Percentiles rank a stretch among this genome's conserved stretches.
Evolutionary conservation across 2,329 filamentous ascomycete species (phyloP).

Genomic region (Penicillium sp.): DNA sequence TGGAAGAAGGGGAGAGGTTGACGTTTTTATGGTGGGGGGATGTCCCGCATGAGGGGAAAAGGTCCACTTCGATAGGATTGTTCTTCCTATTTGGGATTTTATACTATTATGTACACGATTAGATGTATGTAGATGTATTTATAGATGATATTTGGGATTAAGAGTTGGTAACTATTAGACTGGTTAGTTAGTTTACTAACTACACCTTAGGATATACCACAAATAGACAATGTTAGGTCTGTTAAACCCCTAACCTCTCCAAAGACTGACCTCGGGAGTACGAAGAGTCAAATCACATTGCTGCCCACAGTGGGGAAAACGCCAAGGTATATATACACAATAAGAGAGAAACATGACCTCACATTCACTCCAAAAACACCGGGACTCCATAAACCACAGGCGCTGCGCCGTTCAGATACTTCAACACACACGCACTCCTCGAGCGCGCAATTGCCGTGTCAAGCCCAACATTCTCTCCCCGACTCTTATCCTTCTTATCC

Average conservation of each 20-base stretch:
- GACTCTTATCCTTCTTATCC: constrained; percentile 22
- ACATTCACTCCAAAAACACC: constrained; percentile 57
- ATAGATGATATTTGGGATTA: neutral
- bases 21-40: constrained; percentile 15
- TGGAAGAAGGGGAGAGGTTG: neutral
- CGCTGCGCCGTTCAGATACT: constrained; percentile 85
- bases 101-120: neutral
- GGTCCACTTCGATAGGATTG: constrained; percentile 13
- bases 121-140: neutral
- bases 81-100: neutral
- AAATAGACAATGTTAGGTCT: neutral
- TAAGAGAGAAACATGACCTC: neutral
- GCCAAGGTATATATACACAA: constrained; percentile 4
- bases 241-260: neutral
- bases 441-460: constrained; percentile 73
- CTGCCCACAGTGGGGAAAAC: constrained; percentile 15
- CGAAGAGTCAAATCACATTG: constrained; percentile 9
- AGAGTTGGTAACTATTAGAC: neutral
- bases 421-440: constrained; percentile 70
- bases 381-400: constrained; percentile 93
- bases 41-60: constrained; percentile 24
- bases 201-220: neutral
- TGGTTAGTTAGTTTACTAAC: neutral
- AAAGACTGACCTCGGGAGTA: neutral
- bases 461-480: constrained; percentile 44